Evolutionary conservation across 1,139 yeast genomes (phyloP).

Genomic region (Ogataea hybrid): DNA sequence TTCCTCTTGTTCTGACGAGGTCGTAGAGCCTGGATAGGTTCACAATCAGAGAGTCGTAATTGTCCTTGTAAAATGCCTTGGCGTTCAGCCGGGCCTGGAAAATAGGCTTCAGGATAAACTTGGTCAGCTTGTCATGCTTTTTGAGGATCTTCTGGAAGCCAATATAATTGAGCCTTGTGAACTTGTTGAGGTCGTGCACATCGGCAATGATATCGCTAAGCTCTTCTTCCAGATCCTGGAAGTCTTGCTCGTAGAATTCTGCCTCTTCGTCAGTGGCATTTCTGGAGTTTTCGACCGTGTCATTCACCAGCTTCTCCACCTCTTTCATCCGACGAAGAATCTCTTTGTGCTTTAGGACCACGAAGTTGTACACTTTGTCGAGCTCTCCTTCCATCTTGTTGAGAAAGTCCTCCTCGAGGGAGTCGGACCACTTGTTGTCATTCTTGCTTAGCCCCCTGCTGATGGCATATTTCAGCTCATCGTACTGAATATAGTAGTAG

Average conservation of each 20-base stretch:
- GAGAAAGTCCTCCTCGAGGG: slow-evolving; percentile 78
- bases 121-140: slow-evolving; percentile 90
- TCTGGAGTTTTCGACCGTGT: slow-evolving; percentile 31
- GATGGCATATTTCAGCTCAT: slow-evolving; percentile 79
- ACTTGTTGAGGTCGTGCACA: slow-evolving; percentile 94
- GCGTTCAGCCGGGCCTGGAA: slow-evolving; percentile 90
- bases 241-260: slow-evolving; percentile 68
- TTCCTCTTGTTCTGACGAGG: slow-evolving; percentile 91
- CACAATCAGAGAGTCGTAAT: slow-evolving; percentile 85
- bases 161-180: slow-evolving; percentile 86
- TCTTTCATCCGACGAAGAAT: slow-evolving; percentile 80
- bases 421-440: slow-evolving; percentile 57
- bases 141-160: slow-evolving; percentile 95
- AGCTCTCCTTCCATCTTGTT: slow-evolving; percentile 72
- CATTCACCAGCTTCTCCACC: slow-evolving; percentile 49
- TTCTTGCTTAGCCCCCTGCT: slow-evolving; percentile 57
- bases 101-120: slow-evolving; percentile 79
- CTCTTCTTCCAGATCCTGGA: slow-evolving; percentile 88
- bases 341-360: slow-evolving; percentile 82
- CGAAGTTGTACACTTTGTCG: slow-evolving; percentile 89
- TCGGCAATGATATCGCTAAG: slow-evolving; percentile 93
- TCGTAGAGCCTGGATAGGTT: slow-evolving; percentile 88
- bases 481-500: slow-evolving; percentile 86
- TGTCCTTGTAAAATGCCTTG: slow-evolving; percentile 93
- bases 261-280: slow-evolving; percentile 35